Evolutionary conservation across 1,284 basidiomycete species (phyloP).

Genomic region (Cryptococcus jaspeensis): DNA sequence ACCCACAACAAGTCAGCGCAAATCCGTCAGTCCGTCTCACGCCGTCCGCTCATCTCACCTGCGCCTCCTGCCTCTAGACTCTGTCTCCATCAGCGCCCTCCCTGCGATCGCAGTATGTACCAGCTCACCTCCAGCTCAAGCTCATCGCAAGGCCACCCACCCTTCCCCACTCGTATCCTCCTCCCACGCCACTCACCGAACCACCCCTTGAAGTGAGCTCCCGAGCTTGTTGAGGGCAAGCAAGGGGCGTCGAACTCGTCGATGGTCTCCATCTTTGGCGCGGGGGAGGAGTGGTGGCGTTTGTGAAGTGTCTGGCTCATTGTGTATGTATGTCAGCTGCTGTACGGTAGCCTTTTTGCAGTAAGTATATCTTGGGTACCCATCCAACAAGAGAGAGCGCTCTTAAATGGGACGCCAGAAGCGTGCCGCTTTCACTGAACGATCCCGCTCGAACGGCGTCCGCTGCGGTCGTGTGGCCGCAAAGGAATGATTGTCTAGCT

Average conservation of each 20-base stretch:
- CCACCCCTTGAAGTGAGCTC: slow-evolving; percentile 1
- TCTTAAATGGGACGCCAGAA: no score
- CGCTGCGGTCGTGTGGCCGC: no score
- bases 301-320: no score
- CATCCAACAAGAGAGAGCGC: no score
- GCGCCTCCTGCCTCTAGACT: slow-evolving; percentile 15
- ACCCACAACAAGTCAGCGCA: neutral
- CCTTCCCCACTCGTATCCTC: slow-evolving; percentile 1
- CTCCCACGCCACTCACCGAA: slow-evolving; percentile 11
- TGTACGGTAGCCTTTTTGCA: no score
- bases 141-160: slow-evolving; percentile 20
- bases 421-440: no score
- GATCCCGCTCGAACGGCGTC: no score
- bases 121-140: slow-evolving; percentile 20
- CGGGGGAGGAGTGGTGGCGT: no score
- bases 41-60: neutral
- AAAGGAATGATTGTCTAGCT: no score
- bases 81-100: neutral
- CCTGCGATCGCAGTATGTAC: neutral
- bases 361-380: no score
- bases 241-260: neutral
- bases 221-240: neutral
- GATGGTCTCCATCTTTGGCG: neutral
- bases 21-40: neutral
- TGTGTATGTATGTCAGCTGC: no score